Conservation (phyloP, 257 asterid genomes). For the Leptodermis oblonga region DNA sequence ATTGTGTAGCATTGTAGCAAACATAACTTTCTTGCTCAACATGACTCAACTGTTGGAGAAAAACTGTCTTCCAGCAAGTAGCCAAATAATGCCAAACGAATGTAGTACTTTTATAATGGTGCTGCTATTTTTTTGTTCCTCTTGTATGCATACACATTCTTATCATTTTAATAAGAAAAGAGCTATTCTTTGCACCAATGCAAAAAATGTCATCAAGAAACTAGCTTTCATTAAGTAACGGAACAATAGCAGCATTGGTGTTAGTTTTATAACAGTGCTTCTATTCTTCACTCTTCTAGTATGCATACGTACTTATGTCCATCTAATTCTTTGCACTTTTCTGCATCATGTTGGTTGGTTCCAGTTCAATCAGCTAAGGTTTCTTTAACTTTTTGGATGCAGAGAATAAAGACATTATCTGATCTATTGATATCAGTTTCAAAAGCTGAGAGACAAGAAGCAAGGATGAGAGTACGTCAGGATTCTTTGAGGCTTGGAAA, state of each 20-base stretch:
- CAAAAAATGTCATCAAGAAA: neutral
- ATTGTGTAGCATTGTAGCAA: too few species aligned
- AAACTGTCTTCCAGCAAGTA: neutral
- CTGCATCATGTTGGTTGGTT: slow-evolving; percentile 15
- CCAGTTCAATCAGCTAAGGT: slow-evolving; percentile 16
- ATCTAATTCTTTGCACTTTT: neutral
- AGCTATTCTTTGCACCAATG: neutral
- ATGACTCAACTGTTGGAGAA: neutral
- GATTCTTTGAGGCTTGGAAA: slow-evolving; percentile 95
- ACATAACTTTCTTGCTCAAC: neutral
- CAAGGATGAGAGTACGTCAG: slow-evolving; percentile 90
- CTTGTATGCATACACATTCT: too few species aligned
- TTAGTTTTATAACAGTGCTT: neutral
- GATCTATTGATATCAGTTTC: slow-evolving; percentile 88
- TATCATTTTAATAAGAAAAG: neutral
- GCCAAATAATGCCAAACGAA: too few species aligned
- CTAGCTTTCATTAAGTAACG: neutral
- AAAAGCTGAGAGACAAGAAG: slow-evolving; percentile 97
- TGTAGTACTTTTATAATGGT: neutral
- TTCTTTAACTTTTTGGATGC: slow-evolving; percentile 33
- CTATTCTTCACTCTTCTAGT: neutral
- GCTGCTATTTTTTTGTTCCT: neutral
- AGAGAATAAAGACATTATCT: slow-evolving; percentile 81
- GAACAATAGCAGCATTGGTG: neutral
- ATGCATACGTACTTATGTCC: too few species aligned